Evolutionary conservation across 805 yeast species (phyloP).

Genomic region (Lipomyces starkeyi): DNA sequence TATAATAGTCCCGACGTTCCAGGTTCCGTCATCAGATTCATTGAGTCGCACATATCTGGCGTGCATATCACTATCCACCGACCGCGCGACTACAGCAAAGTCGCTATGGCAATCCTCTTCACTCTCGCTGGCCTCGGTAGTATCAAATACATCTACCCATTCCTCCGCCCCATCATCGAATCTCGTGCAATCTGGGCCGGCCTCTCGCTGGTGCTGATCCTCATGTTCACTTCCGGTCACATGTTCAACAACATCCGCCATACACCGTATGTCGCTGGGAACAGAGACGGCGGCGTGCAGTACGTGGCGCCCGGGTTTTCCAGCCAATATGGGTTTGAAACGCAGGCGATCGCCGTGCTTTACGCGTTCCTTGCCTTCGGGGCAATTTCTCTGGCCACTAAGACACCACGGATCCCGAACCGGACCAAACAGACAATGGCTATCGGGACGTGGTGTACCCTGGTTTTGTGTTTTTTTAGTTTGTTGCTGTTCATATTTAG

Average conservation of each 20-base stretch:
- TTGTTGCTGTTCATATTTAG: conserved; percentile 68
- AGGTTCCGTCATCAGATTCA: conserved; percentile 22
- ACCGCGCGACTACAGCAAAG: conserved; percentile 45
- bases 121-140: neutral
- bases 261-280: conserved; percentile 58
- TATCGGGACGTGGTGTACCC: conserved; percentile 52
- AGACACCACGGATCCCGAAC: conserved; percentile 57
- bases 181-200: conserved; percentile 64
- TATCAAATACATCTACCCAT: conserved; percentile 28
- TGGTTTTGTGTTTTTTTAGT: conserved; percentile 65
- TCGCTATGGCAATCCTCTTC: conserved; percentile 32
- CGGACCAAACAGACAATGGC: conserved; percentile 57
- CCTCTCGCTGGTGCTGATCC: conserved; percentile 61
- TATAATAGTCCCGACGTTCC: conserved; percentile 27
- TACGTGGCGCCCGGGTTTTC: conserved; percentile 73
- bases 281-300: conserved; percentile 51
- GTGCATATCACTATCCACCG: conserved; percentile 40
- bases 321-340: conserved; percentile 83
- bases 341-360: conserved; percentile 78
- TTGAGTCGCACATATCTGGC: conserved; percentile 23
- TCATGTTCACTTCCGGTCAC: conserved; percentile 83
- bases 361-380: conserved; percentile 65
- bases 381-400: conserved; percentile 63
- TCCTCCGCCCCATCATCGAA: conserved; percentile 29
- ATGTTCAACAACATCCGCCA: conserved; percentile 91